Evolutionary conservation across 257 asterid species (phyloP).

Genomic region (Solanum phureja): DNA sequence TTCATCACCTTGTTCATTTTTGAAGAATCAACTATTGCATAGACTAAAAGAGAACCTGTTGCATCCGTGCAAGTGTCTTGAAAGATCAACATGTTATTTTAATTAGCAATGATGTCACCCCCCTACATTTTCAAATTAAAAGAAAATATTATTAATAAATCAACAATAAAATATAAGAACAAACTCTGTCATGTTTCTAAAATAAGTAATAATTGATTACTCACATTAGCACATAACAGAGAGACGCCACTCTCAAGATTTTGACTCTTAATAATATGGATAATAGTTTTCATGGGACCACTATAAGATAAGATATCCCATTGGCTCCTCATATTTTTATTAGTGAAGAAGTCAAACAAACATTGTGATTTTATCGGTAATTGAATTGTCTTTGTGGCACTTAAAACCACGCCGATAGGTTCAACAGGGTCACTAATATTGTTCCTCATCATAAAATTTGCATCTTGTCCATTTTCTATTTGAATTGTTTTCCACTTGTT

Average conservation of each 20-base stretch:
- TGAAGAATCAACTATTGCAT: too few species aligned
- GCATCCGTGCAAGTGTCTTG: too few species aligned
- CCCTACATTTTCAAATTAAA: constrained; percentile 22
- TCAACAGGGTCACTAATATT: background rate
- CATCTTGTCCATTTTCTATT: constrained; percentile 21
- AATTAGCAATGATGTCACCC: constrained; percentile 9
- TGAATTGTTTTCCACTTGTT: constrained; percentile 68
- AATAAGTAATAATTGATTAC: background rate
- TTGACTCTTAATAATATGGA: constrained; percentile 42
- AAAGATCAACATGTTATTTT: constrained; percentile 18
- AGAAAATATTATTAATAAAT: constrained; percentile 2
- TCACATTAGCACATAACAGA: constrained; percentile 21
- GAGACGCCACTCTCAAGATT: constrained; percentile 40
- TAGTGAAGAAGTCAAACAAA: too few species aligned
- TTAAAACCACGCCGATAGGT: too few species aligned
- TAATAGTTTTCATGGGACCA: too few species aligned
- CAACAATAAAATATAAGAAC: constrained; percentile 8
- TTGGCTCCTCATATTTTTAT: too few species aligned
- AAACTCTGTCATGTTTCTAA: background rate
- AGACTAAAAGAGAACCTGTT: too few species aligned
- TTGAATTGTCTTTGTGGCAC: too few species aligned
- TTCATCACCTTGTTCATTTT: too few species aligned
- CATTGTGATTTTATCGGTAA: too few species aligned
- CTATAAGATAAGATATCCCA: too few species aligned
- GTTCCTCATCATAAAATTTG: constrained; percentile 45